Percentiles rank a stretch among this genome's conserved stretches.
phyloP scores from a whole-genome alignment of 2,329 filamentous ascomycete species.

The Pestalotiopsis fici region DNA sequence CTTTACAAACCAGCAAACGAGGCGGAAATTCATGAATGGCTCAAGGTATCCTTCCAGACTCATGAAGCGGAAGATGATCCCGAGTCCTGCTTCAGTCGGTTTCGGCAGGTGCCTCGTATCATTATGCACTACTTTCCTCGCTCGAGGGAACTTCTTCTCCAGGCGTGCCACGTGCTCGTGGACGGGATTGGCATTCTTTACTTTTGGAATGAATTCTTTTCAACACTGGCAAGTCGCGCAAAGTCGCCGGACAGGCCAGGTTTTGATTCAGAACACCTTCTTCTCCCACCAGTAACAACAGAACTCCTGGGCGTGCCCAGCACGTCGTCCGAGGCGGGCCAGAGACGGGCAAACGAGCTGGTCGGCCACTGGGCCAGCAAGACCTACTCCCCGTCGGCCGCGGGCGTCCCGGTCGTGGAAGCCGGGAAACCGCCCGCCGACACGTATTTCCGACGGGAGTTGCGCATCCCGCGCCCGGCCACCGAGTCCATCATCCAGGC shows the following conservation, averaged over 20 bases:
- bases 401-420: background rate
- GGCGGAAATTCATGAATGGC: background rate
- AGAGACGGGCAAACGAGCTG: background rate
- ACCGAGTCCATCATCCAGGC: background rate
- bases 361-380: background rate
- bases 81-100: background rate
- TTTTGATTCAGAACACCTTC: background rate
- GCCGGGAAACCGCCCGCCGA: background rate
- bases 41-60: background rate
- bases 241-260: background rate
- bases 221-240: background rate
- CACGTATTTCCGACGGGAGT: background rate
- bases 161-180: background rate
- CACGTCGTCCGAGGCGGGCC: background rate
- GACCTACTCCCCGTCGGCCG: background rate
- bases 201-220: background rate
- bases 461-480: background rate
- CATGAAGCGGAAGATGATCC: background rate
- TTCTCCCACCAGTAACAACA: background rate
- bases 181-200: background rate
- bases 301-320: background rate
- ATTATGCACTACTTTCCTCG: background rate
- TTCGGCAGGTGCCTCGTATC: background rate
- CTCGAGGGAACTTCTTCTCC: background rate
- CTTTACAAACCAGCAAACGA: background rate